Evolutionary conservation across 345 rosid species (phyloP).

Genomic region (Brassica napus): DNA sequence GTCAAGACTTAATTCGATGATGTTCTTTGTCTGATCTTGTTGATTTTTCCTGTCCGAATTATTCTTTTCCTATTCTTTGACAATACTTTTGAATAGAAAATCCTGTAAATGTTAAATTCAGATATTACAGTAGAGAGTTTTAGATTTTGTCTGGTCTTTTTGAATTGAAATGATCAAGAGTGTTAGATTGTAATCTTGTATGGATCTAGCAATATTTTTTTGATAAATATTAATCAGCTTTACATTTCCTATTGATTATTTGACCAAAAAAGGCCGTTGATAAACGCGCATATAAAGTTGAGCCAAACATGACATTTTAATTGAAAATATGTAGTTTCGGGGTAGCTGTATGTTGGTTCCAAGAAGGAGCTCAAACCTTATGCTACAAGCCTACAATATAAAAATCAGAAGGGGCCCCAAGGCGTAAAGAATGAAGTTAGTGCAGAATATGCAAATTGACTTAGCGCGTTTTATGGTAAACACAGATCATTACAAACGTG

Average conservation of each 20-base stretch:
- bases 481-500: neutral
- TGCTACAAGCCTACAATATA: no score
- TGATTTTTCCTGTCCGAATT: neutral
- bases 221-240: conserved; percentile 10
- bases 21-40: conserved; percentile 14
- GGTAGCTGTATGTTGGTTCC: conserved; percentile 11
- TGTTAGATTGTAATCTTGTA: conserved; percentile 7
- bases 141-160: neutral
- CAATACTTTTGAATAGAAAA: neutral
- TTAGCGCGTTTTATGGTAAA: neutral
- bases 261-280: neutral
- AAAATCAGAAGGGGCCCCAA: neutral
- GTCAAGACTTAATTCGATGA: conserved; percentile 39
- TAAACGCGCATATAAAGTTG: neutral
- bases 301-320: neutral
- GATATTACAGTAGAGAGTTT: neutral
- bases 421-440: neutral
- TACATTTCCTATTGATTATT: neutral
- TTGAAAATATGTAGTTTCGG: neutral
- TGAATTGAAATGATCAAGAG: neutral
- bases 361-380: neutral
- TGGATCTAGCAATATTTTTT: neutral
- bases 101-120: conserved; percentile 14
- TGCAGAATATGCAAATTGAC: neutral
- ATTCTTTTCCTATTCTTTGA: conserved; percentile 11